Evolutionary conservation across 2,329 filamentous ascomycete species (phyloP).

Genomic region (Cordyceps pruinosa): DNA sequence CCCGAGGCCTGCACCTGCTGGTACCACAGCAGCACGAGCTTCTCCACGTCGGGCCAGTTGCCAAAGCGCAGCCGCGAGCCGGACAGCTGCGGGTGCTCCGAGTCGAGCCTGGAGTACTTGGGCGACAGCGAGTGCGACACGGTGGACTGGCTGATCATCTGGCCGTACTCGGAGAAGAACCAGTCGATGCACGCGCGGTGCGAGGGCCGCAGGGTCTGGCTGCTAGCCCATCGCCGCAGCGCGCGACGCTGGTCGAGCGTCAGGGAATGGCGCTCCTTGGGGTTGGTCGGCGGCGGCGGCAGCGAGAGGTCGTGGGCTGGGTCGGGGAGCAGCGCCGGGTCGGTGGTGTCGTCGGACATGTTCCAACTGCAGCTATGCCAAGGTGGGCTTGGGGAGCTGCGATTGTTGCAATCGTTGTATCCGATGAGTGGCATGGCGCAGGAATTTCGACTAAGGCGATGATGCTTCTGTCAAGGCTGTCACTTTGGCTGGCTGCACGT

Average conservation of each 20-base stretch:
- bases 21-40: slow-evolving; percentile 50
- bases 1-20: slow-evolving; percentile 45
- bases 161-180: slow-evolving; percentile 52
- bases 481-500: slow-evolving; percentile 12
- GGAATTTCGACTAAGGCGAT: slow-evolving; percentile 29
- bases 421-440: slow-evolving; percentile 1
- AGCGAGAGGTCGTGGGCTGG: slow-evolving; percentile 24
- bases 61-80: slow-evolving; percentile 55
- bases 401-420: slow-evolving; percentile 24
- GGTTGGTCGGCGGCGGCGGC: slow-evolving; percentile 9
- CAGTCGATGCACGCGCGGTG: slow-evolving; percentile 59
- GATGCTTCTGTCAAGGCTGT: slow-evolving; percentile 20
- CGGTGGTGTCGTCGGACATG: slow-evolving; percentile 33
- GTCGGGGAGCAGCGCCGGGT: slow-evolving; percentile 31
- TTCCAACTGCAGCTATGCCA: slow-evolving; percentile 19
- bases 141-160: slow-evolving; percentile 56
- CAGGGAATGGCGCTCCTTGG: slow-evolving; percentile 50
- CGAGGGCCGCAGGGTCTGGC: slow-evolving; percentile 48
- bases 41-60: slow-evolving; percentile 58
- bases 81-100: slow-evolving; percentile 52
- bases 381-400: slow-evolving; percentile 13
- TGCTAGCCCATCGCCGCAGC: slow-evolving; percentile 52
- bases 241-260: slow-evolving; percentile 57
- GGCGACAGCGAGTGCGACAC: slow-evolving; percentile 56
- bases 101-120: slow-evolving; percentile 55